Conservation (phyloP, 2,329 filamentous ascomycete species). For the Juglanconis sp. region DNA sequence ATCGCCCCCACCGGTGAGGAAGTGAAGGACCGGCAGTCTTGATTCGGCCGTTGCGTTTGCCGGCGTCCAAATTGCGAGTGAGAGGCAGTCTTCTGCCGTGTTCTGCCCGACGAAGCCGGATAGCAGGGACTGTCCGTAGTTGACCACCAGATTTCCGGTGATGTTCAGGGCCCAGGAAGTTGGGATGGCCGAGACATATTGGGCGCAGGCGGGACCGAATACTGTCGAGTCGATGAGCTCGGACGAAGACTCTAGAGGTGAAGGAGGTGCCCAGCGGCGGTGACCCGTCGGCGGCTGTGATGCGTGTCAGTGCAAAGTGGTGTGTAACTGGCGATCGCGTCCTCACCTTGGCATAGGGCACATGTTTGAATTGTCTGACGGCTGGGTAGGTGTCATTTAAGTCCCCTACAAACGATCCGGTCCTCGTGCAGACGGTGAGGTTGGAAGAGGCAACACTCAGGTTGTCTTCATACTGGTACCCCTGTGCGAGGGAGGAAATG, state of each 20-base stretch:
- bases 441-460: background rate
- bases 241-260: constrained; percentile 1
- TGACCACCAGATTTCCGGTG: constrained; percentile 3
- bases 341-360: constrained; percentile 4
- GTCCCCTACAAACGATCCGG: background rate
- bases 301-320: background rate
- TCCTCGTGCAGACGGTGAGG: constrained; percentile 1
- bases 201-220: background rate
- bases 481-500: background rate
- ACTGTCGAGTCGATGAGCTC: constrained; percentile 3
- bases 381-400: constrained; percentile 4
- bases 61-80: constrained; percentile 42
- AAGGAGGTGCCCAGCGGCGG: constrained; percentile 11
- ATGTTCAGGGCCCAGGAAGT: constrained; percentile 3
- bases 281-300: constrained; percentile 4
- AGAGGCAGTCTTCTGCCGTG: constrained; percentile 37
- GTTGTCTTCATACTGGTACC: background rate
- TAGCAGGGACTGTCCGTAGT: constrained; percentile 3
- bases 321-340: background rate
- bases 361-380: constrained; percentile 4
- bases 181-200: constrained; percentile 6
- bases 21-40: constrained; percentile 10
- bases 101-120: background rate
- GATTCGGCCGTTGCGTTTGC: constrained; percentile 33
- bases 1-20: constrained; percentile 11